phyloP scores from a whole-genome alignment of 148 eudicot species.

The Talinum fruticosum region DNA sequence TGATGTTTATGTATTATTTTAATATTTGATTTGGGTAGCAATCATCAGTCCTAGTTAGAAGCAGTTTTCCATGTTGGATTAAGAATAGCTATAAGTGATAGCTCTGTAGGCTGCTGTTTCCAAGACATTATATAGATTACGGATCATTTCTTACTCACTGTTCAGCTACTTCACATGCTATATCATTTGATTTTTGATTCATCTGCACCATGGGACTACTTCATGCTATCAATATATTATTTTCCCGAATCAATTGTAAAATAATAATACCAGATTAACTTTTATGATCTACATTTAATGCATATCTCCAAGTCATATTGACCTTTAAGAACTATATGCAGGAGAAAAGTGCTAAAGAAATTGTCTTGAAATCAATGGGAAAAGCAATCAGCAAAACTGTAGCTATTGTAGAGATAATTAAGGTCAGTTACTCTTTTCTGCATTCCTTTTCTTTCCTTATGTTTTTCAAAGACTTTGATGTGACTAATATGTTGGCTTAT shows the following conservation, averaged over 20 bases:
- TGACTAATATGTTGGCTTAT: slow-evolving; percentile 15
- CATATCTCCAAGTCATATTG: neutral
- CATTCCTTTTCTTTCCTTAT: neutral
- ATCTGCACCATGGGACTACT: neutral
- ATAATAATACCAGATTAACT: neutral
- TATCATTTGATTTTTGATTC: no score
- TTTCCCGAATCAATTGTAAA: neutral
- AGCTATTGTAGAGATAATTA: slow-evolving; percentile 78
- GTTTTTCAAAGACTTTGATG: neutral
- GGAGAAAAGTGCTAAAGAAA: slow-evolving; percentile 76
- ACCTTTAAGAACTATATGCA: slow-evolving; percentile 25
- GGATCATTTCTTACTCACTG: no score
- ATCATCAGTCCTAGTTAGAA: no score
- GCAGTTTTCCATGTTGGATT: no score
- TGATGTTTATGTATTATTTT: no score
- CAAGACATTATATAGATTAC: no score
- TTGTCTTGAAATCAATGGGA: slow-evolving; percentile 96
- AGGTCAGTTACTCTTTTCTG: slow-evolving; percentile 37
- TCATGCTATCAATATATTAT: neutral
- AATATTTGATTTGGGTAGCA: no score
- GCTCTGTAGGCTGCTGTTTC: no score
- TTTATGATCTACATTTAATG: neutral
- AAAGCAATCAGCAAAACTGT: slow-evolving; percentile 95
- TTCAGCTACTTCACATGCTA: no score
- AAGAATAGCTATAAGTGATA: no score